Percentiles rank a stretch among this genome's conserved stretches.
Conservation (phyloP, 2,329 filamentous ascomycete genomes). For the Amphichorda felina region DNA sequence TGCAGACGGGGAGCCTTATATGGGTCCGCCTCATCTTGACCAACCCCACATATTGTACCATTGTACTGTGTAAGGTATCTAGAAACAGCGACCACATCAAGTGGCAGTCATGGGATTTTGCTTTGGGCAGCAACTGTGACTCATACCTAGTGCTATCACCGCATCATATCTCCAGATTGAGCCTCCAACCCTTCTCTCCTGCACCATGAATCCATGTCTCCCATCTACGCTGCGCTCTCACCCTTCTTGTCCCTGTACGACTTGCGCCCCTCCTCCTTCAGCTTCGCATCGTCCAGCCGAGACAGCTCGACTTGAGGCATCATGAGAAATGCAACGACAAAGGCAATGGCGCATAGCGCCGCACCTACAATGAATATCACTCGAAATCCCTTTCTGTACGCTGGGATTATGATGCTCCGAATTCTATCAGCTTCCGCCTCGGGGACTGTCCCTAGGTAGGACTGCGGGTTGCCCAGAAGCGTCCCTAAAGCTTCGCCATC, state of each 20-base stretch:
- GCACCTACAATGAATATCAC: constrained; percentile 26
- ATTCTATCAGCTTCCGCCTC: constrained; percentile 15
- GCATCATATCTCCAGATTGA: too few species aligned
- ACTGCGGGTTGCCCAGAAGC: constrained; percentile 19
- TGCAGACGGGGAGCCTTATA: too few species aligned
- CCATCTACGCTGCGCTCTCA: neutral
- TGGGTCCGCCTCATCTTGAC: too few species aligned
- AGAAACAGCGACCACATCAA: too few species aligned
- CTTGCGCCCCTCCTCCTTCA: constrained; percentile 21
- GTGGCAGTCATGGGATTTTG: too few species aligned
- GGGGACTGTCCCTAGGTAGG: constrained; percentile 16
- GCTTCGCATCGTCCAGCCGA: constrained; percentile 21
- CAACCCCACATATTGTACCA: too few species aligned
- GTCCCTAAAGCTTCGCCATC: constrained; percentile 9
- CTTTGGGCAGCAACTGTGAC: too few species aligned
- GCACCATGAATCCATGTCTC: too few species aligned
- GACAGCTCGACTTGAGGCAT: constrained; percentile 26
- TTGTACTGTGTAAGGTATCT: too few species aligned
- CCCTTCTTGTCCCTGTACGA: neutral
- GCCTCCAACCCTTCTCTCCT: too few species aligned
- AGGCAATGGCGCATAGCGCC: constrained; percentile 19
- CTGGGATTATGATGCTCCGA: constrained; percentile 18
- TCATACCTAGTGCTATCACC: too few species aligned
- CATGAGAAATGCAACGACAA: constrained; percentile 22
- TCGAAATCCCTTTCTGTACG: constrained; percentile 22